Evolutionary conservation across 2,329 filamentous ascomycete species (phyloP), one percentile per base, ranked within the genome.

Genomic region (Botrytis fragariae): DNA sequence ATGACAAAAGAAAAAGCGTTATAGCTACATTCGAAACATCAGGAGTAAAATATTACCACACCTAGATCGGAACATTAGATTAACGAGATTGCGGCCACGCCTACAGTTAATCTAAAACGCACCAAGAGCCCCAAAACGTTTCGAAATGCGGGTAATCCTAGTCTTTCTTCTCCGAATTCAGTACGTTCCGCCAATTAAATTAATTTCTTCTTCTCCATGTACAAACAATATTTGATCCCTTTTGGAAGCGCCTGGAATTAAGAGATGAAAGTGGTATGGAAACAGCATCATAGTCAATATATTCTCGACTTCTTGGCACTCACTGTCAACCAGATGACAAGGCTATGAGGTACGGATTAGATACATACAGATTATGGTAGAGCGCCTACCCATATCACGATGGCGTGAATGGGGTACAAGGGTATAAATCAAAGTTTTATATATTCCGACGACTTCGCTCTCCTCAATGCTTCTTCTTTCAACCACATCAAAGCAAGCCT

Each of bases 271-370:
- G 35, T 60, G 25, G 35, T 32, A 39, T 20, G n/a, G 6, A 22
- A 25, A 37, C 29, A 20, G 22, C 42, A 44, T 69, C 37, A 42
- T 39, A 16, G n/a, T 64, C 20, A 71, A 71, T 64, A 54, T 64
- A 57, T 71, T 54, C 69, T 39, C 60, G 44, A 71, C 69, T 48
- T 29, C 69, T 71, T 71, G 60, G n/a, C 57, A 44, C 20, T 69
- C n/a, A 39, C 35, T 32, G 37, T 35, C 10, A 44, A 69, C 18
- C n/a, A 59, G 42, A 25, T 60, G 48, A 59, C 32, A 39, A 67
- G 32, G 25, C 35, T 39, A 67, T 48, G 35, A n/a, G 12, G 37
- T 60, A 60, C 7, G n/a, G 12, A n/a, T 20, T n/a, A 68, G 39
- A 32, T 51, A 12, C 45, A 22, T 68, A 8, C 37, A 57, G 51